Base-by-base conservation (phyloP, 495 filamentous ascomycete species). In the Daldinia concentrica region DNA sequence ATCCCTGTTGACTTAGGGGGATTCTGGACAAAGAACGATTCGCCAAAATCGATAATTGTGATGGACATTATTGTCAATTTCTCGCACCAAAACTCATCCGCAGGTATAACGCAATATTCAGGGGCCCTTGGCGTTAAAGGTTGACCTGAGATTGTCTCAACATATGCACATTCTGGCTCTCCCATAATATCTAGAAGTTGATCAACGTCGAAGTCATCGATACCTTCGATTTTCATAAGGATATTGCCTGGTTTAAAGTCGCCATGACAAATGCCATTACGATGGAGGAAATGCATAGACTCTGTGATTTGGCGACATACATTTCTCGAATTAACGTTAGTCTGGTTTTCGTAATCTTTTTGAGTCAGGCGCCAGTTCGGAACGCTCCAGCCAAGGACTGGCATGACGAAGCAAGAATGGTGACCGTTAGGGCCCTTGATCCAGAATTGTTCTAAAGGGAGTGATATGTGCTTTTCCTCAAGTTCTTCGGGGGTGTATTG, bases 391-490 rank as follows among this genome's bases (percentile, higher is more conserved):
- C 72, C 72, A 1, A 68, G 41, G 0, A 68, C 48, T 0, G 72
- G 64, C 61, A 69, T 67, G 2, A 83, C 82, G 6, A 79, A 58
- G 61, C 78, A 80, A 6, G 75, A 59, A 55, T 84, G 82, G n/a
- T 45, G 56, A 0, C 81, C 80, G 50, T 83, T 82, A 12, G 80
- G 79, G 3, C 82, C 82, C 17, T 78, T 56, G 14, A 82, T 36
- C 71, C 61, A 75, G 48, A 84, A 83, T n/a, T 78, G 59, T 24
- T 80, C 73, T 0, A 79, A 34, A 0, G 76, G 68, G 0, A 78
- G 37, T 26, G 39, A 6, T 7, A 82, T 60, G 32, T 71, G 57
- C 6, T 71, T 30, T 0, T 30, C 14, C 9, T 48, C 60, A 0
- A 76, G 60, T 6, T 68, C 45, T 3, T 68, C 48, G 6, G 17